Evolutionary conservation across 441 rosid genomes (phyloP), one percentile per base, ranked within the genome.

Genomic region (Corymbia citriodora): DNA sequence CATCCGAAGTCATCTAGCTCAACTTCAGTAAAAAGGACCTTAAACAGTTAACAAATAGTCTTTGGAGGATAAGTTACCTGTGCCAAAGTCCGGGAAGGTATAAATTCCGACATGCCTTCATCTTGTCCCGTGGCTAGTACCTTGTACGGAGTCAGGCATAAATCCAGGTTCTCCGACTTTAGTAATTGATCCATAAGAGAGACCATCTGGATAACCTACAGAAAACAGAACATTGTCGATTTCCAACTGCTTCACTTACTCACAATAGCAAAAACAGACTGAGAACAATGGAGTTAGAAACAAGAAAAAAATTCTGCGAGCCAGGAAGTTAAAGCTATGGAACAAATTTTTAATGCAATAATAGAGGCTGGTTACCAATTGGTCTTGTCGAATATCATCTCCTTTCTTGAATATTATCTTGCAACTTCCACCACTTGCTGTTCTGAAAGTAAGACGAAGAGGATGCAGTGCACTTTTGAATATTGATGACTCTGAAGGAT

Each of bases 71-170:
- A 87, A 52, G 57, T 55, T 94, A 97, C 99, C 99, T 95, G 99
- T 89, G 99, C 99, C 93, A 98, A 93, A 89, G 99, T 93, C 88
- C 94, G 97, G 85, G 99, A 98, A 57, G 98, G 99, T 96, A 97
- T 96, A 92, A 98, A 98, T 93, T 98, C 99, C 90, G 97, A 90
- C 99, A 98, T 97, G 95, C 99, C 99, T 93, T 98, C 99, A 92
- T 98, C 99, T 92, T 96, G 99, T 92, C 98, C 99, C 31, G 99
- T 97, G 87, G 99, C 99, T 92, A 98, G 97, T 90, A 98, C 99
- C 94, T 96, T 96, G 92, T 95, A 98, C 57, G 99, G 99, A 94
- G 99, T 98, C 92, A 97, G 92, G 90, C 96, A 95, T 88, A 98
- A 93, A 93, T 98, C 99, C 89, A 98, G 97, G 93, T 98, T 97